Base-by-base conservation (phyloP, 129 eudicot species). In the Sambucus nigra region DNA sequence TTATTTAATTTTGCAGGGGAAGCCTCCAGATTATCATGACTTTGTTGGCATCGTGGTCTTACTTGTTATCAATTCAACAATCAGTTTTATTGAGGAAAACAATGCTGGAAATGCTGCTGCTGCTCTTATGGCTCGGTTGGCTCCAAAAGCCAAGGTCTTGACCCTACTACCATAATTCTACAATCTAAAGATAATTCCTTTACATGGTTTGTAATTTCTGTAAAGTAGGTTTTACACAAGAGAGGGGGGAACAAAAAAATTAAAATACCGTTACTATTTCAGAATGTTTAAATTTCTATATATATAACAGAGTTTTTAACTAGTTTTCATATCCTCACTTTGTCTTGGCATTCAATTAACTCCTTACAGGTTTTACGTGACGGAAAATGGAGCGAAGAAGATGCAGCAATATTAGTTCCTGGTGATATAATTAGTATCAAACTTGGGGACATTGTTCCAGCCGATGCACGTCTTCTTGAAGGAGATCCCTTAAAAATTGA, bases 101-200 rank as follows among this genome's bases (percentile, higher is more conserved):
- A 87, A 82, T 69, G 96, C 96, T 40, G 87, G 96, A 63, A 87
- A 87, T 60, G 96, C 96, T 25, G 96, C 94, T 21, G 96, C 96
- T 44, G 96, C 94, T 47, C 76, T 87, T 32, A 87, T 87, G 96
- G 94, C 96, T 47, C 94, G 96, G 28, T 66, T 87, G 67, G 96
- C 96, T 17, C 96, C 94, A 0, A 82, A 87, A 67, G 96, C 96
- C 27, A 87, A 87, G 88, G 95, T 84, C 19, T 46, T 18, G 20
- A 7, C 29, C 15, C 11, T 8, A 47, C 38, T 57, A 7, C 4
- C 17, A 51, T 41, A 60, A 5, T 21, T 48, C 32, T 45, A 7
- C 48, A 5, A 14, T 19, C 17, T 33, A 24, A 35, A 56, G 2
- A 1, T 31, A 31, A 9, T 31, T 31, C 38, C 9, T 31, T 31